Evolutionary conservation across 2,329 filamentous ascomycete genomes (phyloP).

Genomic region (Tolypocladium tundrense): DNA sequence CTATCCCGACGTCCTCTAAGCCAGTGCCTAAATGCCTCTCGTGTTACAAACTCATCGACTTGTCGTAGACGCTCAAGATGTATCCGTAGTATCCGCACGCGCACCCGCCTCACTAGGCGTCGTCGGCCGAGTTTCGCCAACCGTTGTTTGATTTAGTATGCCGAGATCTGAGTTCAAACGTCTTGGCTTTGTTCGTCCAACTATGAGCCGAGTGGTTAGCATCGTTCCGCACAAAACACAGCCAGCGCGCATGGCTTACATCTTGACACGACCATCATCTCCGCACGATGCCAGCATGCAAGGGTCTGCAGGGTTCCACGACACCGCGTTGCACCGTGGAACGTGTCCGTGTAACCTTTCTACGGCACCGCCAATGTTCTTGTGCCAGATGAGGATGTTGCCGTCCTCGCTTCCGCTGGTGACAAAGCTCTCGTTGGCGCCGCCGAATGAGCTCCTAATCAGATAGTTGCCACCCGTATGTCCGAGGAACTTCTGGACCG

Average conservation of each 20-base stretch:
- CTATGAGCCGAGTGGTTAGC: background rate
- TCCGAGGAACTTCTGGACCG: conserved; percentile 66
- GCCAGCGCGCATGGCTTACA: conserved; percentile 48
- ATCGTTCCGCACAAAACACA: background rate
- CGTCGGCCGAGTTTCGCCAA: conserved; percentile 7
- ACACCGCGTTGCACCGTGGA: conserved; percentile 72
- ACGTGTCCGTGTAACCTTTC: conserved; percentile 67
- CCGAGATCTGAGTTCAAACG: conserved; percentile 9
- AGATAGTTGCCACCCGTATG: conserved; percentile 67
- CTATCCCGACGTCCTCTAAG: background rate
- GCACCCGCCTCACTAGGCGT: conserved; percentile 1
- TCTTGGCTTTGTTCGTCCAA: conserved; percentile 15
- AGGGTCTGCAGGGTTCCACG: conserved; percentile 79
- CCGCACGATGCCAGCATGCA: conserved; percentile 84
- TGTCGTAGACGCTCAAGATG: background rate
- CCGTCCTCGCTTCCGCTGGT: conserved; percentile 80
- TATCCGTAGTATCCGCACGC: background rate
- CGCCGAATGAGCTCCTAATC: conserved; percentile 77
- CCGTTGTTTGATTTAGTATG: conserved; percentile 6
- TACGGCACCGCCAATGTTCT: conserved; percentile 65
- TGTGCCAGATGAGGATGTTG: conserved; percentile 82
- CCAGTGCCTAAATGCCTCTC: background rate
- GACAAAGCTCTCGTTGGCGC: conserved; percentile 85
- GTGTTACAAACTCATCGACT: background rate
- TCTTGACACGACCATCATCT: conserved; percentile 75